phyloP scores from a whole-genome alignment of 169 alveolate genomes.

The Eimeria praecox region DNA sequence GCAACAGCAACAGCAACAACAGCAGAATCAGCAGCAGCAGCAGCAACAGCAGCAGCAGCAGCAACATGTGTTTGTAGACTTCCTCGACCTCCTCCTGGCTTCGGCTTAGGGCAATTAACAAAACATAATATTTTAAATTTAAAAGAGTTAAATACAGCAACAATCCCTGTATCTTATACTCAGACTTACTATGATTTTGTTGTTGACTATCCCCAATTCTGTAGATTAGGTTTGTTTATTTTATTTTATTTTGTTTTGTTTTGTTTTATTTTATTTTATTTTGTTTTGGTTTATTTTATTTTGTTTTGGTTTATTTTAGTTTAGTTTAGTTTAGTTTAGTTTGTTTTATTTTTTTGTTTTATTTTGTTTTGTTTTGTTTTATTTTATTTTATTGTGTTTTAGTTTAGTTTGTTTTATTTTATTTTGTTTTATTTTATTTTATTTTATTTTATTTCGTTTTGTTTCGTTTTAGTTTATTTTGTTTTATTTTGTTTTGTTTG shows the following conservation, averaged over 20 bases:
- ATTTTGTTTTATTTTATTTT: no score
- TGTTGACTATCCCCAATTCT: conserved; percentile 36
- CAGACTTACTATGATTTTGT: conserved; percentile 25
- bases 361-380: no score
- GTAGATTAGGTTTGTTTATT: conserved; percentile 76
- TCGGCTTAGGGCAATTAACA: conserved; percentile 76
- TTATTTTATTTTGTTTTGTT: background rate
- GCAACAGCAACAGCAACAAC: no score
- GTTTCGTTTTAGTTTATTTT: no score
- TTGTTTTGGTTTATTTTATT: background rate
- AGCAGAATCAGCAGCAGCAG: conserved; percentile 30
- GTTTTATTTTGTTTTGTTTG: no score
- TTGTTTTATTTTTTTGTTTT: no score
- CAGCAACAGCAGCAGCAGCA: conserved; percentile 56
- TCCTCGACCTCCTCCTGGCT: conserved; percentile 15
- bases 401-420: no score
- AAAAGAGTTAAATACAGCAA: conserved; percentile 34
- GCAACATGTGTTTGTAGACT: background rate
- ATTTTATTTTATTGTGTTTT: no score
- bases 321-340: no score
- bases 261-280: background rate
- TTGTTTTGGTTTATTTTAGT: no score
- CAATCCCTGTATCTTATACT: conserved; percentile 58
- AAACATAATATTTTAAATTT: conserved; percentile 47
- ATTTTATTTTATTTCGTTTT: no score